A percentile compares a stretch with the other conserved stretches of the same genome.
Evolutionary conservation across 1,284 basidiomycete species (phyloP).

Genomic region (Pseudozyma tsukubaensis): DNA sequence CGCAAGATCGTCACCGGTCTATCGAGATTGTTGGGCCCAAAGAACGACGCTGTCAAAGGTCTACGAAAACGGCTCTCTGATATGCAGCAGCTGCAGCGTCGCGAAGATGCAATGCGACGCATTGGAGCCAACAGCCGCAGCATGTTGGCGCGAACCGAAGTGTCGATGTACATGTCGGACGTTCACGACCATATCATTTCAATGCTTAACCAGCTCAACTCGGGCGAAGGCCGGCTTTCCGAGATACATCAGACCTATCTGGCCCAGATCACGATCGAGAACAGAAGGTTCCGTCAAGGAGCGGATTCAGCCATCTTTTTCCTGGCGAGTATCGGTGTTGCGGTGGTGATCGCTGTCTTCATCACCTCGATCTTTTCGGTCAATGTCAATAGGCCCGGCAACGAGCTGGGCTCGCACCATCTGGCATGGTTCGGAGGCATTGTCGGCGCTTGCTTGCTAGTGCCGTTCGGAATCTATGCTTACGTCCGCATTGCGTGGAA

Average conservation of each 20-base stretch:
- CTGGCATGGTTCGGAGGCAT: slow-evolving; percentile 37
- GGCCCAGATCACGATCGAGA: slow-evolving; percentile 78
- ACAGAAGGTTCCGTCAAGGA: slow-evolving; percentile 67
- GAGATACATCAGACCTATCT: slow-evolving; percentile 89
- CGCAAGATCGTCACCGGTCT: slow-evolving; percentile 85
- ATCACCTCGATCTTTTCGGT: slow-evolving; percentile 61
- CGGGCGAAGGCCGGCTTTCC: slow-evolving; percentile 87
- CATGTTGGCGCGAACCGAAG: slow-evolving; percentile 48
- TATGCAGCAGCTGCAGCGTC: slow-evolving; percentile 62
- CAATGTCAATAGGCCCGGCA: slow-evolving; percentile 73
- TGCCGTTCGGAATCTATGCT: slow-evolving; percentile 8
- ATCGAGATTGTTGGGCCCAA: slow-evolving; percentile 80
- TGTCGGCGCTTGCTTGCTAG: neutral
- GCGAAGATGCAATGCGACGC: slow-evolving; percentile 32
- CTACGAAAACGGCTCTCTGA: slow-evolving; percentile 78
- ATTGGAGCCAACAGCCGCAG: slow-evolving; percentile 46
- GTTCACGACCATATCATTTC: slow-evolving; percentile 93
- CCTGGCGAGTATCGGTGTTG: slow-evolving; percentile 77
- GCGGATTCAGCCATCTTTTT: slow-evolving; percentile 45
- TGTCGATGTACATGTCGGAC: slow-evolving; percentile 85
- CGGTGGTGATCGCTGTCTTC: slow-evolving; percentile 72
- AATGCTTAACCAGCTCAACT: slow-evolving; percentile 84
- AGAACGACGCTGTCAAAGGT: slow-evolving; percentile 84
- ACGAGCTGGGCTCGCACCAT: slow-evolving; percentile 59
- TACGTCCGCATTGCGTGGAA: slow-evolving; percentile 20